Evolutionary conservation across 2,329 filamentous ascomycete genomes (phyloP), one percentile per base, ranked within the genome.

Genomic region (Colletotrichum higginsianum): DNA sequence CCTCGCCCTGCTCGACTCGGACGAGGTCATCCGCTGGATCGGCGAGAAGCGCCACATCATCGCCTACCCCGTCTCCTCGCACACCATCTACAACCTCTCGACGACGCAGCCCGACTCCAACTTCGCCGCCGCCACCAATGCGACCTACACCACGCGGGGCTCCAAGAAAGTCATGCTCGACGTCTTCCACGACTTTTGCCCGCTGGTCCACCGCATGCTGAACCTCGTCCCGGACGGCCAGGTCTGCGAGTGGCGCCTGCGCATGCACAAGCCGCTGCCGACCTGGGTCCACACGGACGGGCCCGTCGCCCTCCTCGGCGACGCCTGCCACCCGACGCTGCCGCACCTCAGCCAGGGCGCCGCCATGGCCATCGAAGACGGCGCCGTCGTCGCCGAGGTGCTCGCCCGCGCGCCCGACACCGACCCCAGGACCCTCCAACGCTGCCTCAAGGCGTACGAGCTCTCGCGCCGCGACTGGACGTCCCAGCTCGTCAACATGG

Each of bases 11-110:
- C 85, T 95, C 26, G 89, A 93, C 75, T 85, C 87, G 53, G 88
- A 94, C 76, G 85, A 87, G 60, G 92, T 92, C 3, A 91, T 90
- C 49, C 88, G 93, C 61, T 95, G 93, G 93, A 92, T 95, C 62
- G 93, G 93, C 42, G 90, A 91, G 78, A 89, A 89, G 75, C 87
- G 92, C 1, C 93, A 95, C 80, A 92, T 94, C 79, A 93, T 95
- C 75, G 92, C 92, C 0, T 96, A 95, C 79, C 91, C 93, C 0
- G 91, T 96, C 53, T 86, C 89, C 73, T 88, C 86, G 77, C 90
- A 93, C 76, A 86, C 85, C 46, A 87, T 91, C 75, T 92, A 91
- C 82, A 92, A 92, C 80, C 82, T 92, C 44, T 90, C 89, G 15
- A 86, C 89, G 13, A 84, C 88, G 40, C 90, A 92, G 78, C 90